These are phyloP conservation scores for Cladophialophora psammophila DNA, from an alignment of 2,329 filamentous ascomycete species.

Conservation along the genomic window DNA sequence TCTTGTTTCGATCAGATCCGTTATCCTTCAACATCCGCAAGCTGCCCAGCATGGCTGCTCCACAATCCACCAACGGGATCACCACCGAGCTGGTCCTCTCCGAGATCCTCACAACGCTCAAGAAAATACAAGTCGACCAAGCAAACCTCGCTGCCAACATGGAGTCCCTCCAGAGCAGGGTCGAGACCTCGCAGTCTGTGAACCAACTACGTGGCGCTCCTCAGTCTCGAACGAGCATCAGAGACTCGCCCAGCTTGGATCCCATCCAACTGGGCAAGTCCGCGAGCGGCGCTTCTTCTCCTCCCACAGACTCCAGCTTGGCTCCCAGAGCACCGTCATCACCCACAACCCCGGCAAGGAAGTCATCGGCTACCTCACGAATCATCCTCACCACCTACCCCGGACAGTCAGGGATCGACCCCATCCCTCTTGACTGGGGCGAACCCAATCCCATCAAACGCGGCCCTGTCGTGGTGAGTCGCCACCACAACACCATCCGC, in stretches of 20 bases:
- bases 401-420: constrained; percentile 91
- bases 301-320: constrained; percentile 25
- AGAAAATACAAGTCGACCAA: constrained; percentile 64
- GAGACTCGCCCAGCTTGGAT: constrained; percentile 39
- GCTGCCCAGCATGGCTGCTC: constrained; percentile 24
- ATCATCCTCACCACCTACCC: constrained; percentile 85
- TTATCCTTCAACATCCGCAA: background rate
- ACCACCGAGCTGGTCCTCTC: constrained; percentile 33
- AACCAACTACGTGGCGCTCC: constrained; percentile 52
- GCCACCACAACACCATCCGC: constrained; percentile 76
- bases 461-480: constrained; percentile 87
- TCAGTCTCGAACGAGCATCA: constrained; percentile 14
- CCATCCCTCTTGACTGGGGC: constrained; percentile 88
- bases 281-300: constrained; percentile 30
- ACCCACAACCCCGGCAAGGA: constrained; percentile 31
- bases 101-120: constrained; percentile 64
- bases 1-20: background rate
- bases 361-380: constrained; percentile 56
- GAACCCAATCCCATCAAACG: constrained; percentile 74
- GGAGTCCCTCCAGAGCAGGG: constrained; percentile 67
- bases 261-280: constrained; percentile 35
- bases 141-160: constrained; percentile 62
- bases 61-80: constrained; percentile 25
- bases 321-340: constrained; percentile 29
- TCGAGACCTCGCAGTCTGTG: constrained; percentile 67